Conservation (phyloP, 371 early-diverging fungal genomes). For the Mortierella sp. region DNA sequence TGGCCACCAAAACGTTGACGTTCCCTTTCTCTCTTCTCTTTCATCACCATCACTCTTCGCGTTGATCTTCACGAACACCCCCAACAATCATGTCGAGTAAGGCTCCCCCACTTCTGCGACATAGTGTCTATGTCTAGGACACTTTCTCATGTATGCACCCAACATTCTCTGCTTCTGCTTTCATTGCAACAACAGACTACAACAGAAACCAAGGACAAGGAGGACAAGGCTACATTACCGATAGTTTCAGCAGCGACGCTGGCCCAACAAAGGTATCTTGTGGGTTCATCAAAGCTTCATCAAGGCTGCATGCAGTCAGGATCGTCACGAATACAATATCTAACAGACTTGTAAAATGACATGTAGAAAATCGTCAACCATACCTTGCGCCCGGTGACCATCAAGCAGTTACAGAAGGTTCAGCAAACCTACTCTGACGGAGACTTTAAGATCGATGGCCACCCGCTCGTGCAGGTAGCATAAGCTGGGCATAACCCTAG, state of each 20-base stretch:
- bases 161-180: not conserved
- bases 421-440: conserved; percentile 38
- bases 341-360: too few relatives aligned
- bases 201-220: conserved; percentile 35
- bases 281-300: not conserved
- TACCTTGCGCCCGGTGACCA: conserved; percentile 46
- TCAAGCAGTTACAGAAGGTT: conserved; percentile 37
- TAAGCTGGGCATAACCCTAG: too few relatives aligned
- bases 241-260: conserved; percentile 34
- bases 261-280: conserved; percentile 20
- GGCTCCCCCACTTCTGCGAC: not conserved
- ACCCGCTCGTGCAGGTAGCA: conserved; percentile 38
- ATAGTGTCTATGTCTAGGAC: not conserved
- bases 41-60: too few relatives aligned
- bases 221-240: conserved; percentile 16
- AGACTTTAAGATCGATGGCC: conserved; percentile 39
- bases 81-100: conserved; percentile 40
- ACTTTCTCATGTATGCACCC: too few relatives aligned
- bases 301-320: too few relatives aligned
- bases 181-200: conserved; percentile 22
- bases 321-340: too few relatives aligned
- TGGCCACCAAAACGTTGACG: conserved; percentile 31
- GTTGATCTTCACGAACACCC: too few relatives aligned
- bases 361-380: conserved; percentile 33
- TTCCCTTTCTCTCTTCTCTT: not conserved